Base-by-base conservation (phyloP, 2,329 filamentous ascomycete genomes). In the Claviceps sorghi region DNA sequence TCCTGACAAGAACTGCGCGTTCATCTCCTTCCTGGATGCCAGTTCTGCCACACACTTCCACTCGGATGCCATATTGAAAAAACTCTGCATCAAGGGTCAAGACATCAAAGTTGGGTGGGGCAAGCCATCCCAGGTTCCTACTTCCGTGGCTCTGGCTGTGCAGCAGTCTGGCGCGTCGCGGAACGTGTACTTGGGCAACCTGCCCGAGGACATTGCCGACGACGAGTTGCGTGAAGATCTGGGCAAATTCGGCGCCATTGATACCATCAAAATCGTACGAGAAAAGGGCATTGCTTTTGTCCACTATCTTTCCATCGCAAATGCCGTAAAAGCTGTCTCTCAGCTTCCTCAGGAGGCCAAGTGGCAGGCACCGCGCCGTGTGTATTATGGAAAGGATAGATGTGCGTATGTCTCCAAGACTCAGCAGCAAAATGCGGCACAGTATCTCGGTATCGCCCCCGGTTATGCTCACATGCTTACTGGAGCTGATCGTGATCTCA, bases 101-200 rank as follows among this genome's bases (percentile, higher is more conserved):
- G 93, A 98, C 67, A 96, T 98, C 75, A 98, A 98, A 77, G 90
- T 98, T 62, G 93, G 93, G 57, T 98, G 93, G 93, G 93, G 93
- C 57, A 98, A 98, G 72, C 91, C 93, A 34, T 97, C 93, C 3
- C 91, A 95, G 69, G 93, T 98, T 1, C 93, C 93, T 3, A 97
- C 91, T 2, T 97, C 93, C 2, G 93, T 98, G 47, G 89, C 90
- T n/a, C 76, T 97, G 53, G 91, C 93, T 47, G 93, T 97, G 34
- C 93, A 98, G 72, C 93, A 98, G 70, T 96, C 90, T 13, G 90
- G 90, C 50, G 93, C 93, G 32, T 98, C 93, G 19, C 82, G 93
- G 58, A 98, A 98, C 65, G 93, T 98, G 36, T 98, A 98, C 65
- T 77, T 98, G 44, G 93, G 93, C 51, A 97, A 95, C 65, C 70